These are phyloP conservation scores for Aspergillus sp. DNA, from an alignment of 2,329 filamentous ascomycete species.

Conservation along the genomic window DNA sequence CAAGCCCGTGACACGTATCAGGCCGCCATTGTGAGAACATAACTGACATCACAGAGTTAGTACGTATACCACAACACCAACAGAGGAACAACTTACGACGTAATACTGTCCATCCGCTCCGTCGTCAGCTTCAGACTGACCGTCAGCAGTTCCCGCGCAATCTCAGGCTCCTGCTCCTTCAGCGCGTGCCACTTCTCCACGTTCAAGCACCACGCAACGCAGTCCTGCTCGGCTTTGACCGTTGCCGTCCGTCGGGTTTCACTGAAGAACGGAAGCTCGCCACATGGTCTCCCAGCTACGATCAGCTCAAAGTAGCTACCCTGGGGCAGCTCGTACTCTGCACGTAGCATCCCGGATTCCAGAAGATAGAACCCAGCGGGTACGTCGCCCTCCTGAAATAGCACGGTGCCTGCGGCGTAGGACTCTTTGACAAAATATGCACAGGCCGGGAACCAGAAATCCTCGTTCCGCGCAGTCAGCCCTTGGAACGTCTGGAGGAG, in stretches of 20 bases:
- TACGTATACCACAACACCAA: not conserved
- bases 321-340: conserved; percentile 88
- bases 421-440: conserved; percentile 71
- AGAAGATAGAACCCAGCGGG: conserved; percentile 87
- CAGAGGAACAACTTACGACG: conserved; percentile 46
- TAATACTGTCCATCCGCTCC: conserved; percentile 79
- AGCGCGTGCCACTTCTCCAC: conserved; percentile 68
- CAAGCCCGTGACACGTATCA: conserved; percentile 13
- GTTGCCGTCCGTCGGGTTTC: conserved; percentile 85
- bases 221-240: conserved; percentile 76
- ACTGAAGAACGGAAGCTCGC: conserved; percentile 93
- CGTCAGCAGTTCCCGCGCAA: conserved; percentile 78
- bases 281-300: conserved; percentile 89
- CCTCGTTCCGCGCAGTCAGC: conserved; percentile 79
- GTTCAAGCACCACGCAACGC: conserved; percentile 78
- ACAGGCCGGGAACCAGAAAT: conserved; percentile 86
- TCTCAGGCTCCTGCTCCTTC: conserved; percentile 69
- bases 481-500: conserved; percentile 95
- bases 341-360: conserved; percentile 82
- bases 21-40: conserved; percentile 33
- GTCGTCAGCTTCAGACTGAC: conserved; percentile 91
- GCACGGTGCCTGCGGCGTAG: conserved; percentile 64
- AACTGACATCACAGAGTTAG: conserved; percentile 15
- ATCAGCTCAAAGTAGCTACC: conserved; percentile 88
- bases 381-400: conserved; percentile 74